These are phyloP conservation scores for Cyberlindnera maclurae DNA, from an alignment of 805 yeast genomes.

Conservation along the genomic window DNA sequence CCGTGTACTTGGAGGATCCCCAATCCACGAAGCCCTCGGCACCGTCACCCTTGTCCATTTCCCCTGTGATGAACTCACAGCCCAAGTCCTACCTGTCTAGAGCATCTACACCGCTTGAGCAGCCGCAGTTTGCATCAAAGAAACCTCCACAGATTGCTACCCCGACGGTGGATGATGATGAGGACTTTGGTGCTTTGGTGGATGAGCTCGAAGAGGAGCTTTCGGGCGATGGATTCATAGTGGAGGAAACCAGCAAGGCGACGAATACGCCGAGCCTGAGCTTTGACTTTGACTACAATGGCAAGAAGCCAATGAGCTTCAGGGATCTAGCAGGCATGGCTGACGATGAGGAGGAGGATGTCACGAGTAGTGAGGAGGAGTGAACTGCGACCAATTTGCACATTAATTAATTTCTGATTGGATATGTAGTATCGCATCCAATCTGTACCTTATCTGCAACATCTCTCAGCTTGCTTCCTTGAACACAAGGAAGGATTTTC, in stretches of 20 bases:
- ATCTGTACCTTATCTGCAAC: no score
- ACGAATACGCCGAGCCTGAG: slow-evolving; percentile 1
- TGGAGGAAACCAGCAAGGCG: slow-evolving; percentile 4
- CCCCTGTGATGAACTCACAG: not conserved
- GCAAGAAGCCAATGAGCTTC: slow-evolving; percentile 18
- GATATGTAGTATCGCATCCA: not conserved
- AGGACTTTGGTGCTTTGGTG: slow-evolving; percentile 18
- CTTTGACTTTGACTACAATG: slow-evolving; percentile 1
- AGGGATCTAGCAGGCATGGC: slow-evolving; percentile 19
- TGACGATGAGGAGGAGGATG: slow-evolving; percentile 22
- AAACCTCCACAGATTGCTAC: slow-evolving; percentile 16
- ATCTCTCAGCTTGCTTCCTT: no score
- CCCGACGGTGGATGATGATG: slow-evolving; percentile 13
- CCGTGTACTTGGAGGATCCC: slow-evolving; percentile 1
- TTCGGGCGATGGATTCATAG: slow-evolving; percentile 3
- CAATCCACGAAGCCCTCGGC: slow-evolving; percentile 8
- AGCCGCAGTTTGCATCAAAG: slow-evolving; percentile 6
- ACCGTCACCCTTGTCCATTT: slow-evolving; percentile 10
- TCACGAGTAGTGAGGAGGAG: slow-evolving; percentile 23
- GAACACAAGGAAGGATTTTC: no score
- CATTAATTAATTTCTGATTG: not conserved
- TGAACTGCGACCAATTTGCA: no score
- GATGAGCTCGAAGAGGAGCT: slow-evolving; percentile 22
- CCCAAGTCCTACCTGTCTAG: not conserved
- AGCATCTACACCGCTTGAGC: slow-evolving; percentile 3